A percentile compares a stretch with the other conserved stretches of the same genome.
Conservation (phyloP, 768 basidiomycete species). For the Gautieria morchelliformis region DNA sequence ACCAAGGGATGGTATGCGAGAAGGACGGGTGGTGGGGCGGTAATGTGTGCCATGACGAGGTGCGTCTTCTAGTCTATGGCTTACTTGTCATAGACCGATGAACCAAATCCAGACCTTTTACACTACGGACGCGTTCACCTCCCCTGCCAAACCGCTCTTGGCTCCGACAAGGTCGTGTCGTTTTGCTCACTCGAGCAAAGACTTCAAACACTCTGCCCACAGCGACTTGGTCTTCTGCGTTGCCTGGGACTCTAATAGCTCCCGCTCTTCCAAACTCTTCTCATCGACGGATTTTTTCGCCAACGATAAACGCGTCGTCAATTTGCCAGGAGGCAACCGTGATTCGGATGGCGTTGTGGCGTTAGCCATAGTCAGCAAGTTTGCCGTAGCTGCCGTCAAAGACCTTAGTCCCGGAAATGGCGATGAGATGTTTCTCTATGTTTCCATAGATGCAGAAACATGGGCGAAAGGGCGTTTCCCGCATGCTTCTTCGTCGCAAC, state of each 20-base stretch:
- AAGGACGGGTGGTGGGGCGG: constrained; percentile 36
- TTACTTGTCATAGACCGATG: background rate
- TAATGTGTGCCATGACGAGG: constrained; percentile 63
- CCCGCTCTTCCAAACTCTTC: constrained; percentile 65
- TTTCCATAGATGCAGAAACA: constrained; percentile 67
- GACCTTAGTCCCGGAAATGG: constrained; percentile 44
- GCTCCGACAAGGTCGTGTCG: constrained; percentile 68
- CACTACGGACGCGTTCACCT: constrained; percentile 75
- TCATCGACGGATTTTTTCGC: constrained; percentile 81
- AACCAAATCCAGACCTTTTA: constrained; percentile 61
- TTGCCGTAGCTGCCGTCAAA: constrained; percentile 82
- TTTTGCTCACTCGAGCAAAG: constrained; percentile 80
- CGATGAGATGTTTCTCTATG: constrained; percentile 79
- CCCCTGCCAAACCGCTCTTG: constrained; percentile 48
- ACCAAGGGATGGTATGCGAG: constrained; percentile 65
- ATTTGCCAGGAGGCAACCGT: constrained; percentile 73
- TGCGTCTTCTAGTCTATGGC: constrained; percentile 22
- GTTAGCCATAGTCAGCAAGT: constrained; percentile 88
- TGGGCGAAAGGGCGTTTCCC: constrained; percentile 94
- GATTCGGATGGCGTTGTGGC: constrained; percentile 85
- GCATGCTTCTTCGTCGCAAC: constrained; percentile 67
- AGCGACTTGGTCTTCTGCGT: constrained; percentile 81
- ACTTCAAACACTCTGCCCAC: constrained; percentile 73
- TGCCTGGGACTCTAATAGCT: constrained; percentile 57
- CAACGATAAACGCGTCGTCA: constrained; percentile 54